Percentiles rank a stretch among this genome's conserved stretches.
phyloP scores from a whole-genome alignment of 371 early-diverging fungal genomes.

The Mucor lusitanicus region DNA sequence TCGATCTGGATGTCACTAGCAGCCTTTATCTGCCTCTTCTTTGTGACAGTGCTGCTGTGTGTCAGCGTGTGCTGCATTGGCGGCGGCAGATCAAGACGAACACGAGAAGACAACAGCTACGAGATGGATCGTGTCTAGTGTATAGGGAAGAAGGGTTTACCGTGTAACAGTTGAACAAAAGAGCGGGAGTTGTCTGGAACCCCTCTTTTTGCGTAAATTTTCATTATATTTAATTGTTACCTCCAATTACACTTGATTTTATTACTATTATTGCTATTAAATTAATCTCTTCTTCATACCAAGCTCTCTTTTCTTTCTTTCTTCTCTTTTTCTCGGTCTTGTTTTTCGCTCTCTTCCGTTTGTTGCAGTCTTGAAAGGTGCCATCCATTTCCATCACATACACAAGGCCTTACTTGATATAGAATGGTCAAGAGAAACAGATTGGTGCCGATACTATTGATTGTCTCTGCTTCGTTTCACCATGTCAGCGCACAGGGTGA shows the following conservation, averaged over 20 bases:
- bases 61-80: constrained; percentile 17
- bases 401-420: neutral
- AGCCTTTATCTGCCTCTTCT: constrained; percentile 16
- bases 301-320: neutral
- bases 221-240: constrained; percentile 3
- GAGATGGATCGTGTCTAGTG: neutral
- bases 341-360: neutral
- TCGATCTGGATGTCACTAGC: constrained; percentile 29
- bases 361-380: neutral
- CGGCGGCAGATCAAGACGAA: neutral
- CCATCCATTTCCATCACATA: neutral
- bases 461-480: neutral
- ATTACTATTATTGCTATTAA: neutral
- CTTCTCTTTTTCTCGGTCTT: neutral
- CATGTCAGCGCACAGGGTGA: neutral
- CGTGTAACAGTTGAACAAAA: neutral
- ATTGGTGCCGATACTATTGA: neutral
- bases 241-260: neutral
- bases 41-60: constrained; percentile 12
- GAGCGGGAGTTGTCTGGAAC: neutral
- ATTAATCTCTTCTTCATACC: neutral
- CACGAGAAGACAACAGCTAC: neutral
- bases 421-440: neutral
- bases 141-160: neutral
- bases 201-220: neutral